Evolutionary conservation across 441 rosid genomes (phyloP), one percentile per base, ranked within the genome.

Genomic region (Pelargonium citronellum): DNA sequence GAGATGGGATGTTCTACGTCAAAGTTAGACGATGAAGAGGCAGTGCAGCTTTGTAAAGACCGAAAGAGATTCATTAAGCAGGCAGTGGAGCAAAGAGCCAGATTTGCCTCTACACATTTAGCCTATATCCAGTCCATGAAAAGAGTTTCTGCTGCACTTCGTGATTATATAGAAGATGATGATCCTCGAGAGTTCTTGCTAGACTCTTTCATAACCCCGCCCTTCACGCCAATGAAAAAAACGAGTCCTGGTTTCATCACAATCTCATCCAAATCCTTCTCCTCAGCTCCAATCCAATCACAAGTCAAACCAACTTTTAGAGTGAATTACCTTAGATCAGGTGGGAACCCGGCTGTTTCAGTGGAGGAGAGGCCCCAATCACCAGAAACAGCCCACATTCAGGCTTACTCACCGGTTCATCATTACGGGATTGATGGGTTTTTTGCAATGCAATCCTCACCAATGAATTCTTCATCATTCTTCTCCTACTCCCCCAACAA

Each of bases 1-100:
- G 75, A 83, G 66, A 92, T 95, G 99, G 98, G 99, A 85, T 95
- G 99, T 84, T 87, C 97, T 39, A 84, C 85, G 68, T 92, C 97
- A 0, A 95, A 86, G 78, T 74, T 92, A 67, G 97, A 95, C 10
- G 91, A 92, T 68, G 96, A 92, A 75, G 98, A 95, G 76, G 92
- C 88, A 9, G 95, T 95, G 79, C 90, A 85, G 83, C 92, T 95
- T 69, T 95, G 98, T 81, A 91, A 84, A 79, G 98, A 92, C 75
- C 70, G 98, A 68, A 95, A 89, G 80, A 80, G 76, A 64, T 95
- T 91, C 83, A 89, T 95, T 71, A 95, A 91, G 78, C 95, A 92
- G 74, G 99, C 95, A 0, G 80, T 92, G 5, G 93, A 91, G 83
- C 87, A 92, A 69, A 83, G 98, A 80, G 83, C 87, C n/a, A 77